These are phyloP conservation scores for Diaporthe aspalathi DNA, from an alignment of 2,329 filamentous ascomycete species.

Conservation along the genomic window DNA sequence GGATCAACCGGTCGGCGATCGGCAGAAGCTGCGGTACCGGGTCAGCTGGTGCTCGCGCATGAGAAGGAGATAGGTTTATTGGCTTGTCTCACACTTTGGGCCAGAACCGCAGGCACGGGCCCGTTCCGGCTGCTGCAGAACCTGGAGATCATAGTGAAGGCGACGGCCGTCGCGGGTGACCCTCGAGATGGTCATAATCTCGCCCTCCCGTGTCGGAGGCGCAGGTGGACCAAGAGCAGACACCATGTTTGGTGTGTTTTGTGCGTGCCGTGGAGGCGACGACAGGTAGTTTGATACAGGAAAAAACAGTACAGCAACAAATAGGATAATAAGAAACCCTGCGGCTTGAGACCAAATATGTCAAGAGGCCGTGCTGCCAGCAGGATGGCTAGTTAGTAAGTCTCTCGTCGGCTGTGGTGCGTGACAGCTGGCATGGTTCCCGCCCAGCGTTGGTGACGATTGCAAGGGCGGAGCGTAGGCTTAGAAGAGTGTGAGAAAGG, in stretches of 20 bases:
- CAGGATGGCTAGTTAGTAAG: slow-evolving; percentile 14
- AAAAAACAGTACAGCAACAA: neutral
- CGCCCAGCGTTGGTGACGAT: neutral
- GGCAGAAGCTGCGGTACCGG: slow-evolving; percentile 72
- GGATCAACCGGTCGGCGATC: slow-evolving; percentile 94
- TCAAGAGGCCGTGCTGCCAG: neutral
- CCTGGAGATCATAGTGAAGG: slow-evolving; percentile 83
- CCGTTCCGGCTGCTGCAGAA: slow-evolving; percentile 94
- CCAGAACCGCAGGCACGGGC: slow-evolving; percentile 95
- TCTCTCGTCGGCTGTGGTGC: neutral
- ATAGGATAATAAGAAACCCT: neutral
- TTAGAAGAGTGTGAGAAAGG: neutral
- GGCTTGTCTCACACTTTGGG: slow-evolving; percentile 81
- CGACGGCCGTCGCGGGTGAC: slow-evolving; percentile 80
- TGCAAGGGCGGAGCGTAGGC: neutral
- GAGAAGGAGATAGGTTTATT: slow-evolving; percentile 43
- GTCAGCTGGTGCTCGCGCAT: slow-evolving; percentile 37
- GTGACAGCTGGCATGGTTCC: neutral
- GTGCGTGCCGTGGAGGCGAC: neutral
- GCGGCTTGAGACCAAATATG: neutral
- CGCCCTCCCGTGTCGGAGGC: slow-evolving; percentile 36
- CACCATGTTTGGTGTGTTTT: slow-evolving; percentile 28
- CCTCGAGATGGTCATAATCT: slow-evolving; percentile 32
- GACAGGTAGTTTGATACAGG: slow-evolving; percentile 9
- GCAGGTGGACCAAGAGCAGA: slow-evolving; percentile 35